Evolutionary conservation across 2,329 filamentous ascomycete genomes (phyloP).

Genomic region (Pseudogymnoascus sp.): DNA sequence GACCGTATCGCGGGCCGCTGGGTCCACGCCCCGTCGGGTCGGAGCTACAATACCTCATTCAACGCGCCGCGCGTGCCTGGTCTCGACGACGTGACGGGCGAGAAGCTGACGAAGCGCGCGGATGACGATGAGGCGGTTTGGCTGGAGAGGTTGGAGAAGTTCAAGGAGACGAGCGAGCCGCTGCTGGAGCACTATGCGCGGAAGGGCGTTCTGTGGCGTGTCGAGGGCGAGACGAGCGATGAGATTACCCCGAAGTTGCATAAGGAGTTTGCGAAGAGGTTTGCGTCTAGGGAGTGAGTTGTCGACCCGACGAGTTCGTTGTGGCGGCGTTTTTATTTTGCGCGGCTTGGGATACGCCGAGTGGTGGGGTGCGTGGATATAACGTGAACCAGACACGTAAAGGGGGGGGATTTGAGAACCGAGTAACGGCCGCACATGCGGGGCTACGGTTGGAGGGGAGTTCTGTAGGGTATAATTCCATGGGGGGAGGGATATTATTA

Average conservation of each 20-base stretch:
- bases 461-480: slow-evolving; percentile 2
- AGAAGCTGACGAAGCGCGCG: slow-evolving; percentile 67
- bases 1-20: slow-evolving; percentile 84
- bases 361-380: neutral
- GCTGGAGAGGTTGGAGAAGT: slow-evolving; percentile 68
- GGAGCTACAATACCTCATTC: slow-evolving; percentile 93
- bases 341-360: neutral
- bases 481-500: neutral
- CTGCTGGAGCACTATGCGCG: slow-evolving; percentile 82
- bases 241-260: slow-evolving; percentile 91
- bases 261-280: slow-evolving; percentile 70
- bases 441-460: neutral
- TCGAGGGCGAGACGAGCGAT: slow-evolving; percentile 81
- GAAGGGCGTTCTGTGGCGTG: slow-evolving; percentile 76
- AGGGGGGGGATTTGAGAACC: neutral
- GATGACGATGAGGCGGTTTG: slow-evolving; percentile 88
- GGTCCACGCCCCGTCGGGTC: slow-evolving; percentile 84
- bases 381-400: neutral
- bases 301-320: neutral
- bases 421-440: slow-evolving; percentile 3
- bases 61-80: slow-evolving; percentile 75
- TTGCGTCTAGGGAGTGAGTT: slow-evolving; percentile 34
- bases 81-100: slow-evolving; percentile 83
- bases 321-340: neutral
- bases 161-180: slow-evolving; percentile 77